phyloP scores from a whole-genome alignment of 805 yeast species.

The Kockiozyma suomiensis region DNA sequence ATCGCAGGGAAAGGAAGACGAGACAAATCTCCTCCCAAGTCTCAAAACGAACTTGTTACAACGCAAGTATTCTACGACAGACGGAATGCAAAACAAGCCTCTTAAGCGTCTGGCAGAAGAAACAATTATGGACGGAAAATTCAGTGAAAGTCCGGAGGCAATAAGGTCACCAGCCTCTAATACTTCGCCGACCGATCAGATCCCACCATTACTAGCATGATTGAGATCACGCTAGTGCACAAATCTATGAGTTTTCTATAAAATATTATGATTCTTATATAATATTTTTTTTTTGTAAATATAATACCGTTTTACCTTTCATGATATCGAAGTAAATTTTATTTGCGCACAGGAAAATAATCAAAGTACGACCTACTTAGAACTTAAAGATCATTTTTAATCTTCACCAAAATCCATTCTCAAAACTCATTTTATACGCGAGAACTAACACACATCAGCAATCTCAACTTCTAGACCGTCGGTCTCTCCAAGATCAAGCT shows the following conservation, averaged over 20 bases:
- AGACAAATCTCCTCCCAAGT: constrained; percentile 42
- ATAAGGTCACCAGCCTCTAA: constrained; percentile 22
- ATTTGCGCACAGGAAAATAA: no score
- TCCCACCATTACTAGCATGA: constrained; percentile 3
- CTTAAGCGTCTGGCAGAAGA: constrained; percentile 23
- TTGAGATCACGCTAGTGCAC: no score
- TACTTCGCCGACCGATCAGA: constrained; percentile 15
- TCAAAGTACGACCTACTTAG: no score
- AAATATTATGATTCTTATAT: background rate
- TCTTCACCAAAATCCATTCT: no score
- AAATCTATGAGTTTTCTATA: no score
- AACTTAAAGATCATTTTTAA: no score
- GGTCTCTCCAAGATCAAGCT: constrained; percentile 65
- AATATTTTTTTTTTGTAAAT: no score
- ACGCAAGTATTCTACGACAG: constrained; percentile 5
- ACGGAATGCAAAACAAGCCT: background rate
- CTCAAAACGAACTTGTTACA: constrained; percentile 9
- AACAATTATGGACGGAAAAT: constrained; percentile 29
- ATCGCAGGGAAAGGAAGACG: constrained; percentile 26
- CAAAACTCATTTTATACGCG: background rate
- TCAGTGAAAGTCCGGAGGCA: constrained; percentile 28
- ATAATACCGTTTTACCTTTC: no score
- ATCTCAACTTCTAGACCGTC: constrained; percentile 55
- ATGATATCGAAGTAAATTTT: no score
- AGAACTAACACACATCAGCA: constrained; percentile 63